phyloP scores from a whole-genome alignment of 306 rosid genomes.

The Vigna nakashimae region DNA sequence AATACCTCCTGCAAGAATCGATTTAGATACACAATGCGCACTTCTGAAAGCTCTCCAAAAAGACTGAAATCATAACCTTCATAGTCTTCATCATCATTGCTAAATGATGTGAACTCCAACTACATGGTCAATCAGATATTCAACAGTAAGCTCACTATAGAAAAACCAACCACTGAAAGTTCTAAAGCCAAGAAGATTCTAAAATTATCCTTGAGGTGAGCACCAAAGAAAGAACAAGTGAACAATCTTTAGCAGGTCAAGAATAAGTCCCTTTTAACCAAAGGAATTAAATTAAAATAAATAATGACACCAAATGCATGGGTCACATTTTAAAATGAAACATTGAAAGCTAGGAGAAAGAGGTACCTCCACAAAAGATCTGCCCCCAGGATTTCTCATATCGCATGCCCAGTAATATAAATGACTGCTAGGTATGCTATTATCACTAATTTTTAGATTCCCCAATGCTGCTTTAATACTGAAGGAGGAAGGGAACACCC shows the following conservation, averaged over 20 bases:
- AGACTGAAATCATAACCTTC: constrained; percentile 92
- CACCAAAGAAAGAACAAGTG: constrained; percentile 18
- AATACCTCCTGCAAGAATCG: constrained; percentile 95
- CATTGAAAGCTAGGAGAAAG: constrained; percentile 20
- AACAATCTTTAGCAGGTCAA: constrained; percentile 22
- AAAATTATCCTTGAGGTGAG: constrained; percentile 8
- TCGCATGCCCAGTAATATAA: constrained; percentile 96
- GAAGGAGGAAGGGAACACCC: constrained; percentile 95
- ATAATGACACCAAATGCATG: constrained; percentile 7
- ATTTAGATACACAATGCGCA: constrained; percentile 89
- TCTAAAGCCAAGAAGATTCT: constrained; percentile 5
- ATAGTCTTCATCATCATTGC: constrained; percentile 81
- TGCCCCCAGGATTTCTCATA: constrained; percentile 97
- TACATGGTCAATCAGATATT: constrained; percentile 53
- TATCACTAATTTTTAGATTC: constrained; percentile 92
- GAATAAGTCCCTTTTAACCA: constrained; percentile 17
- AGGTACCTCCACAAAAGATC: constrained; percentile 95
- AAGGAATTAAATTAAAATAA: constrained; percentile 11
- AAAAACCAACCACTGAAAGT: constrained; percentile 13
- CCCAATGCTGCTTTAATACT: constrained; percentile 95
- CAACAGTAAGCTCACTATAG: constrained; percentile 38
- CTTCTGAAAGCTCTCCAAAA: constrained; percentile 94
- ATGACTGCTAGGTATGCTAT: constrained; percentile 82
- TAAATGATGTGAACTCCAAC: constrained; percentile 85
- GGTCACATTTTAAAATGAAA: constrained; percentile 26